Percentiles rank a stretch among this genome's conserved stretches.
These are phyloP conservation scores for Raphanus raphanistrum DNA, from an alignment of 345 rosid species.

Conservation along the genomic window DNA sequence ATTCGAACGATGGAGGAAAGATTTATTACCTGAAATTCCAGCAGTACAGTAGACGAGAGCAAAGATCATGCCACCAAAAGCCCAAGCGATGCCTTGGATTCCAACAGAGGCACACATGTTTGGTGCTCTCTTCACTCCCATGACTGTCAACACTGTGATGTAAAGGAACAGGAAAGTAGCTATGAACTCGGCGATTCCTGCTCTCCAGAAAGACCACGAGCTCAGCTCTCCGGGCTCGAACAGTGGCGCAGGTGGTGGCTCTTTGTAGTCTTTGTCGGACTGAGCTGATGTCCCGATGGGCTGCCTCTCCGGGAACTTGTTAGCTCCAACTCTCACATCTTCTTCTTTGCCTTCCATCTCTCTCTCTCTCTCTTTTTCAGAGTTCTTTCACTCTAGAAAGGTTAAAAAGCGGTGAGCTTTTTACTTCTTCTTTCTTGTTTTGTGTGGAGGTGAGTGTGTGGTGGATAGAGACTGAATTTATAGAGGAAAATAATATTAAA, in stretches of 20 bases:
- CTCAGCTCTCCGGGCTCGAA: neutral
- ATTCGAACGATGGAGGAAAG: neutral
- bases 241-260: neutral
- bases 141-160: neutral
- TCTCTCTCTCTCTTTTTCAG: neutral
- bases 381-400: conserved; percentile 12
- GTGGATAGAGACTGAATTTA: conserved; percentile 15
- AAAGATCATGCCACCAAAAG: conserved; percentile 54
- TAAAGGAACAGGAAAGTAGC: neutral
- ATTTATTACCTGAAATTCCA: conserved; percentile 36
- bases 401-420: conserved; percentile 13
- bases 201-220: neutral
- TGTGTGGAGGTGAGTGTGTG: conserved; percentile 5
- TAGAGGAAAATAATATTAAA: conserved; percentile 2
- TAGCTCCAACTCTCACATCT: conserved; percentile 13
- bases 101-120: conserved; percentile 2
- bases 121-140: neutral
- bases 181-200: conserved; percentile 1
- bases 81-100: conserved; percentile 48
- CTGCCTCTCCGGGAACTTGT: neutral
- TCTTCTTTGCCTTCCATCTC: conserved; percentile 41
- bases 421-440: neutral
- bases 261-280: neutral
- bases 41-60: conserved; percentile 51
- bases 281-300: neutral